Evolutionary conservation across 2,329 filamentous ascomycete species (phyloP), one percentile per base, ranked within the genome.

Genomic region (Thielaviopsis populi): DNA sequence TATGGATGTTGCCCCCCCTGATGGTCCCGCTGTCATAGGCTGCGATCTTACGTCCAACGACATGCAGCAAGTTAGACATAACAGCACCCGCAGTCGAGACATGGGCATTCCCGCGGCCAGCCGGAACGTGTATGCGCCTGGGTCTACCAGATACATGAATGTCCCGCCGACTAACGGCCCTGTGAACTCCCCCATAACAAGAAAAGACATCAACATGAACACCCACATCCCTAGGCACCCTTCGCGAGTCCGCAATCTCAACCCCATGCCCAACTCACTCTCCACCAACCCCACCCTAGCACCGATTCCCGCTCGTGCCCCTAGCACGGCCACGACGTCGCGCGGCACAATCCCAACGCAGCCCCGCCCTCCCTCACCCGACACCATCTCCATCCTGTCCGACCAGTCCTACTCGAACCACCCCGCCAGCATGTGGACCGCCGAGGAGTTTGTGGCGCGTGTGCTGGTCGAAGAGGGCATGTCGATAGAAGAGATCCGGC

Each of bases 401-500:
- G 37, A 58, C 61, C 11, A 11, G 27, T 62, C 60, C 46, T 42
- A 60, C 27, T 61, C 67, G 10, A 64, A 67, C 33, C 48, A 65
- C 5, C 64, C 64, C 59, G 60, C 62, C 7, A 63, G 24, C 61
- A 30, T 62, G 67, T 63, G 69, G 65, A 43, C 67, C 66, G 61
- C 69, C 68, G 56, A 66, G 41, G 1, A 58, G 58, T 67, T 58
- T 33, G 78, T 80, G 56, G 76, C 77, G 19, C 80, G 82, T 66
- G 30, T 22, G 6, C 71, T 84, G 41, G 78, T 83, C 3, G 81
- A 84, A 69, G 80, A 83, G n/a, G 79, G 80, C 60, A 84, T 84
- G 81, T 83, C 81, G 59, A 73, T 74, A 8, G 80, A 79, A 0
- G 80, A 84, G 69, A 80, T 83, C 59, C 73, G 76, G 61, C 71